These are phyloP conservation scores for Fusarium penzigii DNA, from an alignment of 2,329 filamentous ascomycete species.

Conservation along the genomic window DNA sequence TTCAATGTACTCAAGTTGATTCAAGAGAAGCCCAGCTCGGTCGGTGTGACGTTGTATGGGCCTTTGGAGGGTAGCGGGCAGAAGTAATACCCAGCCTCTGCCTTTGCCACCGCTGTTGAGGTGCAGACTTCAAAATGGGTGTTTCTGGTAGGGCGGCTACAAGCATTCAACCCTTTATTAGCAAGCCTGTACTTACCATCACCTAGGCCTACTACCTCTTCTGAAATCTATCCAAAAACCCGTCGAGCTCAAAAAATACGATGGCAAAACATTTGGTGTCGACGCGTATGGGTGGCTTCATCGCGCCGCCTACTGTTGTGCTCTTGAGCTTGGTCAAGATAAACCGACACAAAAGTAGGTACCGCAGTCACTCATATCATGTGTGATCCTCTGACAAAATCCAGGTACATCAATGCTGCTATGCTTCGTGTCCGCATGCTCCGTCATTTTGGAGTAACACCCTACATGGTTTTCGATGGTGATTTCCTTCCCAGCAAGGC, in stretches of 20 bases:
- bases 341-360: constrained; percentile 84
- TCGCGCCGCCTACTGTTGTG: constrained; percentile 85
- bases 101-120: constrained; percentile 10
- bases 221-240: constrained; percentile 96
- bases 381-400: constrained; percentile 1
- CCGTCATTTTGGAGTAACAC: constrained; percentile 88
- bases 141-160: constrained; percentile 34
- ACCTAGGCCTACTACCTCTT: constrained; percentile 77
- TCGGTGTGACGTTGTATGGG: constrained; percentile 19
- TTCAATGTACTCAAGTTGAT: constrained; percentile 18
- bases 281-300: constrained; percentile 99
- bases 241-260: constrained; percentile 81
- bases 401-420: constrained; percentile 84
- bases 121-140: constrained; percentile 34
- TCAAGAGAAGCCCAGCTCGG: constrained; percentile 10
- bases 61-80: constrained; percentile 18
- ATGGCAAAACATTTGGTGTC: constrained; percentile 86
- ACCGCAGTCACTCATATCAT: neutral
- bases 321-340: constrained; percentile 84
- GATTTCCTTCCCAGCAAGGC: constrained; percentile 94
- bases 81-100: constrained; percentile 7
- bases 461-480: constrained; percentile 94
- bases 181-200: neutral
- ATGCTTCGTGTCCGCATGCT: constrained; percentile 93
- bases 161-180: no score